Base-by-base conservation (phyloP, 257 asterid species). In the Jasminum sambac region DNA sequence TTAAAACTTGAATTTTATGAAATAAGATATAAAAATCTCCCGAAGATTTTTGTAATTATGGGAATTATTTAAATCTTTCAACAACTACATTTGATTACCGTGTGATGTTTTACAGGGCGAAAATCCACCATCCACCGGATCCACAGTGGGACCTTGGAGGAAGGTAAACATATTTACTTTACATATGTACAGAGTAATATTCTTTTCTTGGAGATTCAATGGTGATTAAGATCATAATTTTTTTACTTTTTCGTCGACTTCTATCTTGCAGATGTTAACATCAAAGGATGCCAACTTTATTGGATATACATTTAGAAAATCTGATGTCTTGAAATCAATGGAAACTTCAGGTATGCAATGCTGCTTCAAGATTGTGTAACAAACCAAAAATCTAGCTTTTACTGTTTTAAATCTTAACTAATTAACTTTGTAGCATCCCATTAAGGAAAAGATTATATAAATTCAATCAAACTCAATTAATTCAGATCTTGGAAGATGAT, bases 81-180 rank as follows among this genome's bases (percentile, higher is more conserved):
- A 12, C 36, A 64, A 64, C n/a, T n/a, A n/a, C n/a, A n/a, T n/a
- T n/a, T n/a, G n/a, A n/a, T n/a, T n/a, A n/a, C n/a, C n/a, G n/a
- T n/a, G n/a, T n/a, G n/a, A n/a, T n/a, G n/a, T n/a, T n/a, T 17
- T 24, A 40, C 39, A 94, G 99, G 93, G 84, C 63, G 90, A 87
- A 70, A 84, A 79, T 74, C 82, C 90, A 70, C 88, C 90, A 19
- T 91, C 90, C 2, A 59, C 82, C 24, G 66, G 79, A 34, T 96
- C 99, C 72, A 80, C 84, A 83, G 96, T 94, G 2, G 99, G 99
- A 77, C 97, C 97, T 14, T 94, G 99, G 99, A 86, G 99, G 70
- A 94, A 94, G 96, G 99, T 94, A 84, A 78, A 61, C 30, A 23
- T 42, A 36, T 75, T 38, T 21, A 62, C 67, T 69, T 67, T 26